Evolutionary conservation across 2,329 filamentous ascomycete genomes (phyloP).

Genomic region (Calonectria montana): DNA sequence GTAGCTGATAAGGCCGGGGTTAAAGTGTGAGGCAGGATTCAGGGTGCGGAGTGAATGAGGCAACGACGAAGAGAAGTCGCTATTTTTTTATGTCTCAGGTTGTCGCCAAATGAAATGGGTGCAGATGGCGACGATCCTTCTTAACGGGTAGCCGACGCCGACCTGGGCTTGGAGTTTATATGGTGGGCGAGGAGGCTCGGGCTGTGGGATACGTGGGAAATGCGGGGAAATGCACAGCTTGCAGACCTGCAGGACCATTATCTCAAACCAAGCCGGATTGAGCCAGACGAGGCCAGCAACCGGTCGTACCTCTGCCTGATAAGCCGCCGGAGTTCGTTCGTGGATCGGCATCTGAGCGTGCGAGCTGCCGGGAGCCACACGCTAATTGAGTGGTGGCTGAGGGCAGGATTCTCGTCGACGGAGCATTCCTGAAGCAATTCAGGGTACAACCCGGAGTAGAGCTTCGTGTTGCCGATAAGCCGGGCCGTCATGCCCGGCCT

Average conservation of each 20-base stretch:
- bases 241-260: conserved; percentile 7
- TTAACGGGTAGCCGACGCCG: background rate
- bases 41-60: background rate
- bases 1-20: background rate
- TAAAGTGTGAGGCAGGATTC: background rate
- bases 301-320: conserved; percentile 14
- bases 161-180: conserved; percentile 10
- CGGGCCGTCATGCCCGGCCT: background rate
- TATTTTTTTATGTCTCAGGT: conserved; percentile 3
- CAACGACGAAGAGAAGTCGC: background rate
- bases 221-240: conserved; percentile 25
- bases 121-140: background rate
- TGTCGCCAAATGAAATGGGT: background rate
- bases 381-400: conserved; percentile 4
- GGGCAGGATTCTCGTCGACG: background rate
- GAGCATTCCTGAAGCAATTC: background rate
- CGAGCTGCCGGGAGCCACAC: background rate
- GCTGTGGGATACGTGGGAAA: conserved; percentile 16
- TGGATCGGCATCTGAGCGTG: conserved; percentile 13
- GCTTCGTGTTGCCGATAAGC: background rate
- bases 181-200: background rate
- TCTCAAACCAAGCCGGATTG: conserved; percentile 13
- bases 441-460: background rate
- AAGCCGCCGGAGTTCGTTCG: conserved; percentile 22
- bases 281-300: conserved; percentile 5